Conservation (phyloP, 169 alveolate species). For the Cryptosporidium canis region DNA sequence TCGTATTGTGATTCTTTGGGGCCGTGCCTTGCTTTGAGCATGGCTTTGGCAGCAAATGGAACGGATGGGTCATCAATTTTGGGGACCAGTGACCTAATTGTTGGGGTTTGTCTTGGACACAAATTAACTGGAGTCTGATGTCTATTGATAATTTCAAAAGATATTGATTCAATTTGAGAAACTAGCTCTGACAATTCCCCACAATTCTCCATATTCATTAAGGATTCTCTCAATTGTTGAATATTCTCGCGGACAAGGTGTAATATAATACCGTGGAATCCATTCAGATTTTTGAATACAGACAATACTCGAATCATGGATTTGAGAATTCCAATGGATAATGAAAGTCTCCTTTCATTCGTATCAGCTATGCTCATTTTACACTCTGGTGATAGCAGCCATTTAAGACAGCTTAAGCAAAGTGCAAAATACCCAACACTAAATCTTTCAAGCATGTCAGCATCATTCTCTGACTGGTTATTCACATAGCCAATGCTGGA, state of each 20-base stretch:
- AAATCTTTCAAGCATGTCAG: constrained; percentile 16
- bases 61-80: constrained; percentile 69
- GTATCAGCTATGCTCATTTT: not conserved
- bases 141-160: not conserved
- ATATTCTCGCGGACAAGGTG: constrained; percentile 7
- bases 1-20: constrained; percentile 45
- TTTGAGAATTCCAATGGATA: constrained; percentile 12
- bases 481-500: constrained; percentile 47
- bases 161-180: not conserved
- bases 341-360: not conserved
- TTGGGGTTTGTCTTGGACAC: constrained; percentile 54
- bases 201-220: not conserved
- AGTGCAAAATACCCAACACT: constrained; percentile 47
- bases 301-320: constrained; percentile 27
- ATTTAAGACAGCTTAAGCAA: constrained; percentile 50
- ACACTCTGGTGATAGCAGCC: not conserved
- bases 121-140: constrained; percentile 11
- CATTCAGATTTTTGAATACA: not conserved
- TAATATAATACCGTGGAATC: constrained; percentile 6
- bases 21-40: constrained; percentile 11
- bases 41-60: constrained; percentile 63
- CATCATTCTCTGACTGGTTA: not conserved
- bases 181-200: not conserved
- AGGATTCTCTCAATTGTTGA: not conserved
- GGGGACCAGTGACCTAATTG: constrained; percentile 32